These are phyloP conservation scores for Cercospora berteroae DNA, from an alignment of 2,329 filamentous ascomycete genomes.

Conservation along the genomic window DNA sequence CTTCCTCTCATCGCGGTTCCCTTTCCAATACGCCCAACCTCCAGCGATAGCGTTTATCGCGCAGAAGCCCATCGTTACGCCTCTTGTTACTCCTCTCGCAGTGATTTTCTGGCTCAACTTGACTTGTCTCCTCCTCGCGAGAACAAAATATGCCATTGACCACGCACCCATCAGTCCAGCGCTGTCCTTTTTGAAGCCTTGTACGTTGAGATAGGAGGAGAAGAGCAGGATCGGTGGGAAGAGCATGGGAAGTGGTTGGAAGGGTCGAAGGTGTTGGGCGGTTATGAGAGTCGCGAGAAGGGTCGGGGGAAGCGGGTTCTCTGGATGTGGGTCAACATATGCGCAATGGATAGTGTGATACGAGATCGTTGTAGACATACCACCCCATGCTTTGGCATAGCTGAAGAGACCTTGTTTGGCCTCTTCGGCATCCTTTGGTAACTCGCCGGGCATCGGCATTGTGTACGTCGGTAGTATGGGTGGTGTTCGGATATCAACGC, in stretches of 20 bases:
- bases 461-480: conserved; percentile 1
- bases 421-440: conserved; percentile 37
- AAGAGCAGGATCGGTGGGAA: conserved; percentile 66
- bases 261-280: conserved; percentile 65
- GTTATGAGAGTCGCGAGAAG: conserved; percentile 65
- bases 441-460: conserved; percentile 44
- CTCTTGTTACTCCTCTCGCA: conserved; percentile 52
- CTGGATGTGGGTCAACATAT: conserved; percentile 41
- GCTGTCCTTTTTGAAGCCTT: conserved; percentile 60
- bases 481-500: background rate
- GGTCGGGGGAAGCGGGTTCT: conserved; percentile 63
- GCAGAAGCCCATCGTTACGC: conserved; percentile 52
- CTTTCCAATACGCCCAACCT: conserved; percentile 49
- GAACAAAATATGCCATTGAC: conserved; percentile 63
- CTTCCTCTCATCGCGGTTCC: conserved; percentile 20
- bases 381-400: conserved; percentile 52
- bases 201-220: conserved; percentile 64
- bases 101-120: conserved; percentile 50
- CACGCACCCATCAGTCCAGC: conserved; percentile 64
- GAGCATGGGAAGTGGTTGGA: conserved; percentile 63
- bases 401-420: conserved; percentile 45
- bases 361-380: conserved; percentile 39
- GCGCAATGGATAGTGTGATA: background rate
- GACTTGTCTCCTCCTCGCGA: conserved; percentile 59
- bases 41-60: conserved; percentile 52